These are phyloP conservation scores for Pelargonium myrrhifolium DNA, from an alignment of 441 rosid species.

Conservation along the genomic window DNA sequence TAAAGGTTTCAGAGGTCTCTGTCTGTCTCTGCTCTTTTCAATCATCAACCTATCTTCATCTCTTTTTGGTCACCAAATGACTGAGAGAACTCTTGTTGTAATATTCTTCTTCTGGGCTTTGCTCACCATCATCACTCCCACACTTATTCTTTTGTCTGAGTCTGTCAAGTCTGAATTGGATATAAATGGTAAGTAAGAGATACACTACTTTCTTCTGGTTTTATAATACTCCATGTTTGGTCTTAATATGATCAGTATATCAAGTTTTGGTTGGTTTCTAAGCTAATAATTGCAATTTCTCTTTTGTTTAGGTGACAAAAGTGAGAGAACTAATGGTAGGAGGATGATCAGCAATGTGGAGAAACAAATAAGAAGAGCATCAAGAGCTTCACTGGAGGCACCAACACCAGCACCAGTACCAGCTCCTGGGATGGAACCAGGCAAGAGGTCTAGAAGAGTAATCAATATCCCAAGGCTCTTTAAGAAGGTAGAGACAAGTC, in stretches of 20 bases:
- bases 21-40: conserved; percentile 9
- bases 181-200: conserved; percentile 27
- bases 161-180: conserved; percentile 37
- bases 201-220: background rate
- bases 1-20: conserved; percentile 16
- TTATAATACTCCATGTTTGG: background rate
- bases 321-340: conserved; percentile 30
- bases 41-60: conserved; percentile 3
- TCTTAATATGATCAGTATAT: too few relatives aligned
- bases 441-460: background rate
- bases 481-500: conserved; percentile 1
- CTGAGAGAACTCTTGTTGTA: conserved; percentile 51
- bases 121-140: conserved; percentile 73
- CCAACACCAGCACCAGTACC: conserved; percentile 19
- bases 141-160: conserved; percentile 64
- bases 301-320: conserved; percentile 19
- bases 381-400: conserved; percentile 14
- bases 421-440: conserved; percentile 21
- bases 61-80: conserved; percentile 40
- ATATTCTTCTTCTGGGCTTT: conserved; percentile 89
- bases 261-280: too few relatives aligned
- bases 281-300: background rate
- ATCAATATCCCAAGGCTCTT: conserved; percentile 7
- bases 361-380: conserved; percentile 21
- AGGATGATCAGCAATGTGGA: conserved; percentile 33